Evolutionary conservation across 2,329 filamentous ascomycete genomes (phyloP), one percentile per base, ranked within the genome.

Genomic region (Apiospora koreana): DNA sequence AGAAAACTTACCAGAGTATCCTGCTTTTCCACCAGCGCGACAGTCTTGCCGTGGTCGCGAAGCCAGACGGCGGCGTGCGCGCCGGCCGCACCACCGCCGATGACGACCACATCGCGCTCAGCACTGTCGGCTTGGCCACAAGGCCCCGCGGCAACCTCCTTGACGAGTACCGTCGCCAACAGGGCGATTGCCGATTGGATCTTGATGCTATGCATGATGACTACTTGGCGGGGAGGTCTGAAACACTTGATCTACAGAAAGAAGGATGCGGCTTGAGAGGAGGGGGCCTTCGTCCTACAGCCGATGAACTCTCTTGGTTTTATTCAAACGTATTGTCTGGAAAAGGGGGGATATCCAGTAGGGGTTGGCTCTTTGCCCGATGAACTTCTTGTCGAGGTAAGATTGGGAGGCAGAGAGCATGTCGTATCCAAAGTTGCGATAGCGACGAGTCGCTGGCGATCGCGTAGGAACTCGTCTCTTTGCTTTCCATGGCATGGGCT

Each of bases 51-150:
- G 7, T 64, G 38, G 25, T 70, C 69, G 3, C 43, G 65, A 28
- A 70, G 43, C 28, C 66, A 38, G 16, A 68, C 54, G 14, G 69
- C 69, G 6, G 69, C 66, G 10, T 70, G 54, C 2, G 68, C 66
- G 16, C 69, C 69, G n/a, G 48, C 54, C 1, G 69, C 65, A 23
- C 69, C 69, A 14, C 69, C 69, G 12, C 69, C 69, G 35, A 70
- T 46, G n/a, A 70, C 41, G 35, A 50, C 66, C 1, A 70, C 69
- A 12, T 70, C 69, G 54, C 54, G 54, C 31, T 62, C 54, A 7
- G 38, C 54, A 3, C 2, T 38, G 4, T 62, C 54, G 2, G 6
- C 10, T 31, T 35, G 38, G 10, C 18, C 10, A 31, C 54, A 62
- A 6, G 23, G 18, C 3, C 54, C 54, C 18, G 31, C 54, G 2